Evolutionary conservation across 164 flowering plant species (phyloP).

Genomic region (Protea cynaroides): DNA sequence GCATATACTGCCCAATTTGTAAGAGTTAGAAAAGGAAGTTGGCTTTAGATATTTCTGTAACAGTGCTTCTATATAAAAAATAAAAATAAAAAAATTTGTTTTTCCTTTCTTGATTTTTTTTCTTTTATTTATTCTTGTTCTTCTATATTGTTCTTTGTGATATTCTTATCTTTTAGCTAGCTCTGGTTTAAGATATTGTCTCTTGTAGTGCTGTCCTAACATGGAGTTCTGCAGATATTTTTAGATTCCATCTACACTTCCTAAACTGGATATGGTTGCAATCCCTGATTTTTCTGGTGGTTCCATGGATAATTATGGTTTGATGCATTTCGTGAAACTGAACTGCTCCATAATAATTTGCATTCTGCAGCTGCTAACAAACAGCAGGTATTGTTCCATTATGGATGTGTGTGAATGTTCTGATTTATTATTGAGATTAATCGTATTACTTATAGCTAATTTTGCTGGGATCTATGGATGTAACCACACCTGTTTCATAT

Average conservation of each 20-base stretch:
- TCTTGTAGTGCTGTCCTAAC: too few species aligned
- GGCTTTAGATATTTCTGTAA: conserved; percentile 84
- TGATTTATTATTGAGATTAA: conserved; percentile 34
- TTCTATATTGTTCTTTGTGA: too few species aligned
- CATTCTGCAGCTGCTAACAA: conserved; percentile 93
- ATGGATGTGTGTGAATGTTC: not conserved
- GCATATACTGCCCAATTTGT: conserved; percentile 87
- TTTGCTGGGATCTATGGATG: too few species aligned
- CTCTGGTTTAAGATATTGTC: too few species aligned
- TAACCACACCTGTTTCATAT: too few species aligned
- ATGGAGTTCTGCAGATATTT: conserved; percentile 53
- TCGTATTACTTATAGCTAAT: not conserved
- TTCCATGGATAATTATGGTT: conserved; percentile 99
- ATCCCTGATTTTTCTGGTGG: conserved; percentile 99
- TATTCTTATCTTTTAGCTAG: too few species aligned
- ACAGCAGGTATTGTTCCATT: conserved; percentile 55
- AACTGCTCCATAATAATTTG: conserved; percentile 82
- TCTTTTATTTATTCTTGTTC: too few species aligned
- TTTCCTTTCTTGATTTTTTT: not conserved
- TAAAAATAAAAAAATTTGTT: too few species aligned
- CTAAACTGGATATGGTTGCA: conserved; percentile 95
- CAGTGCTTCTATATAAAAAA: conserved; percentile 76
- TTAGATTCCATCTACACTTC: conserved; percentile 76
- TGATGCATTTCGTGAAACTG: conserved; percentile 94
- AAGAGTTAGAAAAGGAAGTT: conserved; percentile 83